These are phyloP conservation scores for Sordariomycetes sp. DNA, from an alignment of 2,329 filamentous ascomycete species.

Conservation along the genomic window DNA sequence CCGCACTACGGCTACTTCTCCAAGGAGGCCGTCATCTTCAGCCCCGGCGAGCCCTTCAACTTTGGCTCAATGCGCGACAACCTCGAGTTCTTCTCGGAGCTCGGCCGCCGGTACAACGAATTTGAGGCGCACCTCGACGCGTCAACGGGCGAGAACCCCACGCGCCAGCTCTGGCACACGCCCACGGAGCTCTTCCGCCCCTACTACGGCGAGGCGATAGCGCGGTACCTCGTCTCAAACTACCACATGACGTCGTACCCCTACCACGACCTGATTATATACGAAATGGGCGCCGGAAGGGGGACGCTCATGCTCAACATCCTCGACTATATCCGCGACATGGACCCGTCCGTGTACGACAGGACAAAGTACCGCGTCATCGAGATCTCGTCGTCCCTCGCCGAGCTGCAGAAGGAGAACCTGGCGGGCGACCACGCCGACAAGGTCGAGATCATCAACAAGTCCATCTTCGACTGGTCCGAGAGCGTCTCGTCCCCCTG, in stretches of 20 bases:
- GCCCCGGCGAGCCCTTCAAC: conserved; percentile 78
- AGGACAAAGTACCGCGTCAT: conserved; percentile 92
- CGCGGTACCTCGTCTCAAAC: conserved; percentile 89
- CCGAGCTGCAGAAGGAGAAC: conserved; percentile 61
- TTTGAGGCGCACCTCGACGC: conserved; percentile 84
- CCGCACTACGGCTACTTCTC: conserved; percentile 93
- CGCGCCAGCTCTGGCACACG: conserved; percentile 93
- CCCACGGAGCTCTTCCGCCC: conserved; percentile 94
- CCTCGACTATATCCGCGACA: conserved; percentile 84
- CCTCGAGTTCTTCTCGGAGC: conserved; percentile 63
- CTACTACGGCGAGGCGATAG: conserved; percentile 93
- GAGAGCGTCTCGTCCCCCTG: conserved; percentile 80
- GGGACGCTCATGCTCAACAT: conserved; percentile 98
- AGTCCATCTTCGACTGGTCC: conserved; percentile 89
- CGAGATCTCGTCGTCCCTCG: conserved; percentile 79
- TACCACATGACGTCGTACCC: conserved; percentile 91
- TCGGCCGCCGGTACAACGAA: conserved; percentile 70
- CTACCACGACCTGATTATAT: conserved; percentile 93
- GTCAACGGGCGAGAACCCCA: conserved; percentile 48
- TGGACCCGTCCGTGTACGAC: conserved; percentile 83
- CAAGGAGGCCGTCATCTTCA: conserved; percentile 93
- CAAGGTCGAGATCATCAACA: conserved; percentile 90
- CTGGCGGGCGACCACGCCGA: conserved; percentile 58
- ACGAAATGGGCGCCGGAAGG: conserved; percentile 96
- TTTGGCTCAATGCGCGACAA: conserved; percentile 76